phyloP scores from a whole-genome alignment of 1,284 basidiomycete genomes.

The Cutaneotrichosporon curvatum region DNA sequence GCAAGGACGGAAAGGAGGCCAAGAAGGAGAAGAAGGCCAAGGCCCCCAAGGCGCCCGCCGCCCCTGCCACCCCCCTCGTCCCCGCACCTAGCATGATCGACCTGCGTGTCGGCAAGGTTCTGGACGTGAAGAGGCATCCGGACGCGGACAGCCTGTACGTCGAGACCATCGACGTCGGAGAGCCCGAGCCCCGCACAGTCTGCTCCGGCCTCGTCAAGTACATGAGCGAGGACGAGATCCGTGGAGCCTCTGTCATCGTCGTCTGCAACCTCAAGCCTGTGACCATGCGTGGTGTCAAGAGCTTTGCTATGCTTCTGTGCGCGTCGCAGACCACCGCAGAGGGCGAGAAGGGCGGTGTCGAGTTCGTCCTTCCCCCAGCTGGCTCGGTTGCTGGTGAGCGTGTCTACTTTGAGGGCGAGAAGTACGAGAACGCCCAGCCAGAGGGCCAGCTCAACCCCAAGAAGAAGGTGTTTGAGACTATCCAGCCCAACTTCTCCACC shows the following conservation, averaged over 20 bases:
- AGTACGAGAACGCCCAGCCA: slow-evolving; percentile 66
- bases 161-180: slow-evolving; percentile 88
- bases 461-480: slow-evolving; percentile 93
- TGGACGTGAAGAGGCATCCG: slow-evolving; percentile 87
- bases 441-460: slow-evolving; percentile 85
- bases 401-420: slow-evolving; percentile 83
- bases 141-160: slow-evolving; percentile 89
- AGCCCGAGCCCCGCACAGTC: slow-evolving; percentile 83
- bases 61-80: slow-evolving; percentile 58
- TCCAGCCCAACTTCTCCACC: slow-evolving; percentile 84
- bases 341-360: slow-evolving; percentile 83
- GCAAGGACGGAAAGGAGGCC: slow-evolving; percentile 48
- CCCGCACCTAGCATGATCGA: slow-evolving; percentile 91
- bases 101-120: slow-evolving; percentile 78
- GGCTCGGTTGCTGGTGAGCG: slow-evolving; percentile 80
- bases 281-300: slow-evolving; percentile 91
- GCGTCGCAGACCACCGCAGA: slow-evolving; percentile 65
- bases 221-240: slow-evolving; percentile 88
- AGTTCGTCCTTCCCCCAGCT: slow-evolving; percentile 80
- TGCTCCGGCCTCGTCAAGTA: slow-evolving; percentile 92
- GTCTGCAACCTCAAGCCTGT: slow-evolving; percentile 91
- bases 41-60: slow-evolving; percentile 32
- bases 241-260: slow-evolving; percentile 72
- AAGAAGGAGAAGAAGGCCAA: slow-evolving; percentile 51
- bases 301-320: slow-evolving; percentile 91